Conservation (phyloP, 2,329 filamentous ascomycete species). For the Cercospora nicotianae region DNA sequence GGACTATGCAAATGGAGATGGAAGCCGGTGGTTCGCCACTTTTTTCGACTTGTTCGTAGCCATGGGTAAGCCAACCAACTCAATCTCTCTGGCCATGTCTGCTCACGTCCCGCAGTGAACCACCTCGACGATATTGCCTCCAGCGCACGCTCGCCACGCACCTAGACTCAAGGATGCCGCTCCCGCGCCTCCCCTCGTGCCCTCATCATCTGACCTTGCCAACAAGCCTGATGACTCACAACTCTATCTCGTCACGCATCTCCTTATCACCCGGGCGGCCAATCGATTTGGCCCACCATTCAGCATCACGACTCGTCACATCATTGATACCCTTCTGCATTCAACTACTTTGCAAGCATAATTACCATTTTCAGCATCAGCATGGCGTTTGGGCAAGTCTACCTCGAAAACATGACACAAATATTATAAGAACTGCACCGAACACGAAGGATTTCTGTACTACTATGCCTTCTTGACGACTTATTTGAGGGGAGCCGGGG, state of each 20-base stretch:
- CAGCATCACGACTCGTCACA: neutral
- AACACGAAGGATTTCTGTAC: neutral
- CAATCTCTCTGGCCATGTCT: neutral
- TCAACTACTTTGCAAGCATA: neutral
- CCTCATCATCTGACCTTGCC: neutral
- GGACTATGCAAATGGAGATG: slow-evolving; percentile 96
- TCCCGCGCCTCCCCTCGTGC: neutral
- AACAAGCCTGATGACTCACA: neutral
- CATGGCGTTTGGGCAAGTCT: neutral
- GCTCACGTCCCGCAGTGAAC: slow-evolving; percentile 10
- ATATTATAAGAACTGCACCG: neutral
- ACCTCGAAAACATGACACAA: neutral
- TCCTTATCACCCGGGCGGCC: neutral
- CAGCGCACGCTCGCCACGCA: slow-evolving; percentile 29
- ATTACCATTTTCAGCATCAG: neutral
- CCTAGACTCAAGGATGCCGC: slow-evolving; percentile 5
- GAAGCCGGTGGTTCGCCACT: slow-evolving; percentile 73
- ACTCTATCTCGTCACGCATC: slow-evolving; percentile 1
- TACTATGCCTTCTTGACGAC: neutral
- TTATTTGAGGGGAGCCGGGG: neutral
- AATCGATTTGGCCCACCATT: neutral
- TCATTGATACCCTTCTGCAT: slow-evolving; percentile 6
- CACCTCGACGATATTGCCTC: slow-evolving; percentile 34
- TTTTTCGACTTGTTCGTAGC: slow-evolving; percentile 92
- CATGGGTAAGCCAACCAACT: slow-evolving; percentile 58